phyloP scores from a whole-genome alignment of 148 eudicot genomes.

The Amaranthus cruentus region DNA sequence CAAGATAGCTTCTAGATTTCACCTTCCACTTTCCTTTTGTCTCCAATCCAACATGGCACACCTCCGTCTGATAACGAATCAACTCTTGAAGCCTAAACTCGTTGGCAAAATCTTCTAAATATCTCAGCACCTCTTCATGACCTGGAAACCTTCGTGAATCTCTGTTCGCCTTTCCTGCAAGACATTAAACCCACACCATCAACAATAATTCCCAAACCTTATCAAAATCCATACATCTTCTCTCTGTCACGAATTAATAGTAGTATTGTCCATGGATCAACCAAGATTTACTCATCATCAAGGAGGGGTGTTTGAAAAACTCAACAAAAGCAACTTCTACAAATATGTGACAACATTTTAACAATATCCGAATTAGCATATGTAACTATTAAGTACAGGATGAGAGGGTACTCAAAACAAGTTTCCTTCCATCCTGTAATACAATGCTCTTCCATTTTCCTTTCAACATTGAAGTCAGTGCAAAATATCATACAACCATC shows the following conservation, averaged over 20 bases:
- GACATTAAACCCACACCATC: not conserved
- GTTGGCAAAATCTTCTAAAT: slow-evolving; percentile 55
- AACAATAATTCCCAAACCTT: not conserved
- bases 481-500: too few species aligned
- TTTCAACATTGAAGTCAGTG: too few species aligned
- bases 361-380: too few species aligned
- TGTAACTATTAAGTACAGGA: too few species aligned
- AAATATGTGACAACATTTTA: too few species aligned
- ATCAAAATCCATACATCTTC: not conserved
- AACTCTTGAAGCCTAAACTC: slow-evolving; percentile 56
- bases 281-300: too few species aligned
- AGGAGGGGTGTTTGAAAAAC: too few species aligned
- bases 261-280: too few species aligned
- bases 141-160: slow-evolving; percentile 83
- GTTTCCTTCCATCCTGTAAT: not conserved
- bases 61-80: slow-evolving; percentile 59
- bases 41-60: slow-evolving; percentile 43
- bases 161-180: slow-evolving; percentile 33
- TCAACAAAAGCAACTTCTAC: too few species aligned
- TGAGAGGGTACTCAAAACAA: not conserved
- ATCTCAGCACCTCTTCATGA: slow-evolving; percentile 74
- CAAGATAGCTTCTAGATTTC: slow-evolving; percentile 28
- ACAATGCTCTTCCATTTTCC: not conserved
- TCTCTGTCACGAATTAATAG: too few species aligned
- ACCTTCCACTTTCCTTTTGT: slow-evolving; percentile 60